Percentiles rank a stretch among this genome's conserved stretches.
These are phyloP conservation scores for Psilocybe tampanensis DNA, from an alignment of 768 basidiomycete genomes.

Conservation along the genomic window DNA sequence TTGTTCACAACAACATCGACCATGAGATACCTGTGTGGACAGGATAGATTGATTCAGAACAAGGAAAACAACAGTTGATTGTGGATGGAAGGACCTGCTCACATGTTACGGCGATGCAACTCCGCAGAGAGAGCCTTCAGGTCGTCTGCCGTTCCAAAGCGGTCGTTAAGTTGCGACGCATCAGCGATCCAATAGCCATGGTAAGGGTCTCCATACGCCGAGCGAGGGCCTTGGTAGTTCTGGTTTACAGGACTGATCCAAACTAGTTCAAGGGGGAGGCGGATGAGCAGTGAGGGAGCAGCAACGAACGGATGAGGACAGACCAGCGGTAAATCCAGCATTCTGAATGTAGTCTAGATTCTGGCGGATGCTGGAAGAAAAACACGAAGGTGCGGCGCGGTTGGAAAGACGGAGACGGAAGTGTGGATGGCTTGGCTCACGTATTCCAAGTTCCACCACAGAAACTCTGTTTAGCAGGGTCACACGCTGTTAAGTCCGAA, in stretches of 20 bases:
- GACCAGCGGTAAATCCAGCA: conserved; percentile 80
- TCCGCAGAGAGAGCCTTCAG: conserved; percentile 67
- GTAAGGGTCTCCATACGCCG: conserved; percentile 80
- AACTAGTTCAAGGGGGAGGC: conserved; percentile 37
- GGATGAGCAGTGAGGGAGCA: background rate
- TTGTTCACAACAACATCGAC: conserved; percentile 87
- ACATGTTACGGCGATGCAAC: conserved; percentile 76
- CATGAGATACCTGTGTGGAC: conserved; percentile 65
- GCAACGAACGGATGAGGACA: conserved; percentile 16
- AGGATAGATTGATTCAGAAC: background rate
- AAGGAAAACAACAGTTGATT: background rate
- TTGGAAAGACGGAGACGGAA: background rate
- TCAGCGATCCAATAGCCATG: conserved; percentile 87
- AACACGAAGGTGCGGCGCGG: conserved; percentile 1
- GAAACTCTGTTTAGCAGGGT: conserved; percentile 64
- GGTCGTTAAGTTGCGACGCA: conserved; percentile 63
- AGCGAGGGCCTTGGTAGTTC: conserved; percentile 72
- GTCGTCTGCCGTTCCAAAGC: conserved; percentile 75
- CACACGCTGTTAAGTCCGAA: conserved; percentile 54
- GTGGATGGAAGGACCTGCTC: conserved; percentile 16
- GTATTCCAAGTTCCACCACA: conserved; percentile 90
- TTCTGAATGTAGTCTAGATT: conserved; percentile 87
- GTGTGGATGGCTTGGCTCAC: conserved; percentile 28
- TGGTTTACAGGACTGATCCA: conserved; percentile 86
- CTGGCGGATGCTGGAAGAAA: conserved; percentile 49